Percentiles rank a stretch among this genome's conserved stretches.
These are phyloP conservation scores for Cantharellus anzutake DNA, from an alignment of 768 basidiomycete genomes.

Conservation along the genomic window DNA sequence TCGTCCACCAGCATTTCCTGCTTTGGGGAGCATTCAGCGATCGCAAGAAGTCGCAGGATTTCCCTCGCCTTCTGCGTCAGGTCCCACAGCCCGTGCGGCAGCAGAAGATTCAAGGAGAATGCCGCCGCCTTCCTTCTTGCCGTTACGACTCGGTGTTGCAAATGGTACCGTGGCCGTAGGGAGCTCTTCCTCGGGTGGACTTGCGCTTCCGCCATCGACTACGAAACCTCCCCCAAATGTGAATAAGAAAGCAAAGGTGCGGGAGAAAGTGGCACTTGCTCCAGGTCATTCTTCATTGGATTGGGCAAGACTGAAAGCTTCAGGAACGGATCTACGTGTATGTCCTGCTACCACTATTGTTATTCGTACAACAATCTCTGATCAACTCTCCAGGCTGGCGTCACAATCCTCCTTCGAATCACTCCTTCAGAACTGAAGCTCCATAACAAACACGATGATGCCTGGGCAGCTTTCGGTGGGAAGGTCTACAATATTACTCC, in stretches of 20 bases:
- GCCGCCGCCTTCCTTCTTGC: conserved; percentile 24
- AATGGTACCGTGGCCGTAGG: conserved; percentile 10
- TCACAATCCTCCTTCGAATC: conserved; percentile 45
- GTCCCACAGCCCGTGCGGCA: conserved; percentile 14
- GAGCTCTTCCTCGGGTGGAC: conserved; percentile 12
- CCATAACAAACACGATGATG: conserved; percentile 73
- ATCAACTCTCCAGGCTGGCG: conserved; percentile 31
- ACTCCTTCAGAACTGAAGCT: conserved; percentile 56
- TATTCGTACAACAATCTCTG: background rate
- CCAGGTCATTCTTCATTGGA: conserved; percentile 87
- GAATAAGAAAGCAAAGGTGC: conserved; percentile 26
- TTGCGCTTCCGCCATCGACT: conserved; percentile 34
- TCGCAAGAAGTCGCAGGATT: conserved; percentile 8
- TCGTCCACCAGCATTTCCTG: conserved; percentile 55
- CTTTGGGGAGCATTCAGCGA: conserved; percentile 52
- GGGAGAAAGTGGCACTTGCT: conserved; percentile 69
- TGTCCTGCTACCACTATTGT: conserved; percentile 2
- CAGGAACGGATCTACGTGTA: conserved; percentile 63
- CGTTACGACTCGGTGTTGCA: conserved; percentile 8
- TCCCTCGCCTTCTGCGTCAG: background rate
- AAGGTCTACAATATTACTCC: conserved; percentile 95
- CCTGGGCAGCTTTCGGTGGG: conserved; percentile 82
- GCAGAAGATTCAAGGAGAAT: conserved; percentile 30
- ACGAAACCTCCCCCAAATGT: conserved; percentile 35
- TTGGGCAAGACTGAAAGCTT: conserved; percentile 78